Evolutionary conservation across 2,329 filamentous ascomycete species (phyloP), one percentile per base, ranked within the genome.

Genomic region (Chaetothyriales sp.): DNA sequence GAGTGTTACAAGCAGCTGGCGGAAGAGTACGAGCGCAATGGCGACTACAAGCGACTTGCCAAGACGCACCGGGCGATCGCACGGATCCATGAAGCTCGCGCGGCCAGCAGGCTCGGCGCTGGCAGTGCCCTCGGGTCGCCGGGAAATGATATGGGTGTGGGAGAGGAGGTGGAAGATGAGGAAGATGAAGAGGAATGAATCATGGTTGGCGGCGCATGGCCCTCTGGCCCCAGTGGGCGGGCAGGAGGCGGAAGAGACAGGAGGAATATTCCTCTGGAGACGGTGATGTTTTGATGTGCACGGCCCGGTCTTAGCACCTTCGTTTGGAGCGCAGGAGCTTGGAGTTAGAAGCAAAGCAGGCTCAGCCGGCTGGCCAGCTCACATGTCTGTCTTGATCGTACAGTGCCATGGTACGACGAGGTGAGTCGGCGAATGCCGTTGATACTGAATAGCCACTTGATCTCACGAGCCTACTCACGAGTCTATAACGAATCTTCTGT

Each of bases 21-120:
- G 47, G 70, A 74, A n/a, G 89, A 97, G 67, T 98, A 97, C 65
- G 89, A 95, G 70, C 80, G 77, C 59, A 94, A 89, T 54, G 71
- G 86, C 0, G 92, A 98, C 68, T 95, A 94, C 62, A 77, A 83
- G 33, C 95, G 98, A 69, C 76, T 98, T 20, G 89, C 92, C 0
- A 80, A 89, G 55, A 85, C 89, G 0, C 85, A 95, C 66, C 78
- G 89, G 54, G 89, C 90, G 5, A 95, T 95, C 70, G 90, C 89
- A 18, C 86, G 84, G 48, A 89, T 97, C 20, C 89, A 95, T 66
- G 92, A 97, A 43, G 56, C 57, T 4, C 66, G 59, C 37, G 59
- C 59, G 7, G 53, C 56, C 20, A 40, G 33, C 33, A 40, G 33
- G 33, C 33, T 15, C 33, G 33, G 33, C 33, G 10, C 33, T 40